Base-by-base conservation (phyloP, 176 grass and related monocot species). In the barley (Hordeum vulgare) region DNA sequence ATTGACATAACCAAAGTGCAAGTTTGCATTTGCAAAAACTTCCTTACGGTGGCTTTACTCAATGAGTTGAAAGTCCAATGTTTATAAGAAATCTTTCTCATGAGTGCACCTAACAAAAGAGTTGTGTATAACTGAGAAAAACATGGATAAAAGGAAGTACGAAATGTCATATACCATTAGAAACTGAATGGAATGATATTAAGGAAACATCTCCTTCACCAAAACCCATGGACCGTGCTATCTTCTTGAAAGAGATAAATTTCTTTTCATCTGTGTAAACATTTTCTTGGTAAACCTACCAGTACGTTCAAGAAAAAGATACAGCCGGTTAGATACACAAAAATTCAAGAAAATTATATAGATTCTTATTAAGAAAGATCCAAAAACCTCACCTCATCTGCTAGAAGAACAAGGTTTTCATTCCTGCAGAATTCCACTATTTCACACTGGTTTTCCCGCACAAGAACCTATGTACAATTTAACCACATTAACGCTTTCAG, bases 171-270 rank as follows among this genome's bases (percentile, higher is more conserved):
- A 28, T 91, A 97, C 92, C 94, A 79, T 97, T 97, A 68, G 91
- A 94, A 80, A 92, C 57, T 1, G 94, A 97, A 66, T 97, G 94
- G 73, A 88, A 90, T 45, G 91, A 94, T 80, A 90, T 84, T 34
- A 94, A 67, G 58, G 66, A 80, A 71, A 97, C 62, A 80, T 92
- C 89, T 76, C 47, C 77, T 76, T 94, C 83, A 7, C 88, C 80
- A 7, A 89, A 92, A 36, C 90, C 90, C 88, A 92, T 92, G n/a
- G 83, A 92, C 56, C 85, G 62, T 72, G 90, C 73, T 85, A 97
- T 85, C 78, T 94, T 97, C 86, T 94, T 97, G 87, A 97, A 97
- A 76, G 89, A 97, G 74, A 78, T 94, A 67, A 97, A 97, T 83
- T 90, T 78, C 83, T 92, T 97, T 47, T 90, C 33, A 18, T 80